Conservation (phyloP, 805 yeast species). For the Monosporozyma solicola region DNA sequence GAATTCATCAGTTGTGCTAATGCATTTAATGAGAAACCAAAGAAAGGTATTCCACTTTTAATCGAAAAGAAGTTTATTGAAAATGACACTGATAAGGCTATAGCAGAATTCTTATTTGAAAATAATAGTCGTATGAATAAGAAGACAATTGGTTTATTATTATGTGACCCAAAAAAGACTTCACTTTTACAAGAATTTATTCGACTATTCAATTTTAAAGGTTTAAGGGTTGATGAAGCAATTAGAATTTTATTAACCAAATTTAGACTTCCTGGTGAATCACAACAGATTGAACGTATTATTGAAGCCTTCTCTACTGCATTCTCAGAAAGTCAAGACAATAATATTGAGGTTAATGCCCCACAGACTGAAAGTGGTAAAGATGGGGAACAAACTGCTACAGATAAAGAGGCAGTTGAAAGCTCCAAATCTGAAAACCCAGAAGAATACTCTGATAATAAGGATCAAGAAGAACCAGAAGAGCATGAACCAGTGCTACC, state of each 20-base stretch:
- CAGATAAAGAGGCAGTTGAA: not conserved
- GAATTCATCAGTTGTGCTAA: constrained; percentile 70
- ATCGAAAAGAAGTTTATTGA: constrained; percentile 57
- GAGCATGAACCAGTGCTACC: constrained; percentile 48
- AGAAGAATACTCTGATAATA: not conserved
- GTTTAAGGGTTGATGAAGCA: constrained; percentile 86
- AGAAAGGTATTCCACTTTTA: constrained; percentile 59
- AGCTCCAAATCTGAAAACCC: not conserved
- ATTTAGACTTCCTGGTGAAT: constrained; percentile 93
- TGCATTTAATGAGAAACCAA: constrained; percentile 69
- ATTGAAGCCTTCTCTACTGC: constrained; percentile 79
- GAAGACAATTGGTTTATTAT: constrained; percentile 73
- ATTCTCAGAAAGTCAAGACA: constrained; percentile 57
- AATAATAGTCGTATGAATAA: constrained; percentile 80
- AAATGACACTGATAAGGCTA: constrained; percentile 43
- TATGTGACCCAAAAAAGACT: constrained; percentile 66
- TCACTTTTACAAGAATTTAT: constrained; percentile 58
- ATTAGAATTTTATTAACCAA: constrained; percentile 69
- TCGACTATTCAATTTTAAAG: constrained; percentile 61
- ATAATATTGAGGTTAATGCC: constrained; percentile 8
- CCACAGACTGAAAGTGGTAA: not conserved
- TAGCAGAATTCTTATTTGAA: constrained; percentile 69
- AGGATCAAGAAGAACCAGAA: constrained; percentile 9
- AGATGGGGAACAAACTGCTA: not conserved
- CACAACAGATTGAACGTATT: constrained; percentile 90